Conservation (phyloP, 2,329 filamentous ascomycete genomes). For the Hortaea werneckii region DNA sequence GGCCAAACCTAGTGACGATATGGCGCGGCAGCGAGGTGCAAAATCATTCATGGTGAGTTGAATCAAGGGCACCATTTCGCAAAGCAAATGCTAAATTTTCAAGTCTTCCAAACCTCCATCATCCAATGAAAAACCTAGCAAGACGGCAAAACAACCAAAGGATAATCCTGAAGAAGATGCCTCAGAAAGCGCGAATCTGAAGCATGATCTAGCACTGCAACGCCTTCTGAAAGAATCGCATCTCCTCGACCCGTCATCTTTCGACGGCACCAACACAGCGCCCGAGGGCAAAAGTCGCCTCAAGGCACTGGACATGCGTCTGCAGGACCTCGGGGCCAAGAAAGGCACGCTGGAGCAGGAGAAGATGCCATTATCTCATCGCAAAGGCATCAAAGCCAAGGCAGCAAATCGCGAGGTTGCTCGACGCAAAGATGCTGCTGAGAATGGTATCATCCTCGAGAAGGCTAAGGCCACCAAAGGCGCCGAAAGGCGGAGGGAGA, state of each 20-base stretch:
- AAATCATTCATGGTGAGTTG: conserved; percentile 64
- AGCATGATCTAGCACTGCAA: conserved; percentile 87
- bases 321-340: conserved; percentile 73
- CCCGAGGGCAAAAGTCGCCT: conserved; percentile 61
- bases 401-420: conserved; percentile 55
- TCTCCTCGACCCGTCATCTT: conserved; percentile 55
- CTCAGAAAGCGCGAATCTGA: conserved; percentile 57
- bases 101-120: conserved; percentile 42
- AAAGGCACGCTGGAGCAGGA: conserved; percentile 63
- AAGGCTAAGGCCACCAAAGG: conserved; percentile 37
- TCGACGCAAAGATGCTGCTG: conserved; percentile 67
- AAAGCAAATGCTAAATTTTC: not conserved
- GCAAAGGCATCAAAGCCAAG: conserved; percentile 72
- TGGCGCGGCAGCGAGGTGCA: conserved; percentile 40
- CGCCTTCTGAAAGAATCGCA: conserved; percentile 86
- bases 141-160: conserved; percentile 22
- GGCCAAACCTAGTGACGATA: conserved; percentile 3
- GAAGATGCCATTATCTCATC: conserved; percentile 80
- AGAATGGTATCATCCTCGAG: conserved; percentile 87
- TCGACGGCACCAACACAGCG: conserved; percentile 38
- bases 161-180: conserved; percentile 40
- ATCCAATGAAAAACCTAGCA: conserved; percentile 11
- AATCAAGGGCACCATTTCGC: not conserved
- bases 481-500: conserved; percentile 35
- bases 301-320: conserved; percentile 72